Evolutionary conservation across 2,329 filamentous ascomycete genomes (phyloP).

Genomic region (Calonectria hawksworthii): DNA sequence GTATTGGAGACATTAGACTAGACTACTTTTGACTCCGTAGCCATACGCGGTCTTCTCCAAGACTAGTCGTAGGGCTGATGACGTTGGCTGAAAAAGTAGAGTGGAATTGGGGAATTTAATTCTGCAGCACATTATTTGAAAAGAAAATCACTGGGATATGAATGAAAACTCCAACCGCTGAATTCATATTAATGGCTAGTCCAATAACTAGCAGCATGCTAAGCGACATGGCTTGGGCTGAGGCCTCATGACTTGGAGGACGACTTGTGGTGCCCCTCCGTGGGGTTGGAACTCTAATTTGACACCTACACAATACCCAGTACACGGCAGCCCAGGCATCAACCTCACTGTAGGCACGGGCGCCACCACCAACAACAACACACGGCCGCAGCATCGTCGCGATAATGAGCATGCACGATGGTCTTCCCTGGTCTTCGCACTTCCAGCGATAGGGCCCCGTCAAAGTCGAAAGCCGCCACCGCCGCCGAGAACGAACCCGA

Average conservation of each 20-base stretch:
- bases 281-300: slow-evolving; percentile 9
- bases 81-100: not conserved
- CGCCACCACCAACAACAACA: not conserved
- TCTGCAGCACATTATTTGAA: not conserved
- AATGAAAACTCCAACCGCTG: no score
- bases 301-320: slow-evolving; percentile 6
- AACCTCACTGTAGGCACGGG: not conserved
- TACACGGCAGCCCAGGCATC: not conserved
- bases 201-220: not conserved
- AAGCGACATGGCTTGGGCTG: not conserved
- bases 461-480: slow-evolving; percentile 47
- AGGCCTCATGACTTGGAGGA: not conserved
- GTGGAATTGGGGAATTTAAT: not conserved
- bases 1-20: not conserved
- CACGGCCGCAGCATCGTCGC: slow-evolving; percentile 6
- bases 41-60: not conserved
- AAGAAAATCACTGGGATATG: not conserved
- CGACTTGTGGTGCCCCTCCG: not conserved
- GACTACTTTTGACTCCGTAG: not conserved
- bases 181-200: not conserved
- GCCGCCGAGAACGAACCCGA: slow-evolving; percentile 51
- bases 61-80: not conserved
- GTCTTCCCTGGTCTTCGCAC: slow-evolving; percentile 64
- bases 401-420: slow-evolving; percentile 60
- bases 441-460: slow-evolving; percentile 55